Base-by-base conservation (phyloP, 495 filamentous ascomycete genomes). In the Tetracladium setigerum region DNA sequence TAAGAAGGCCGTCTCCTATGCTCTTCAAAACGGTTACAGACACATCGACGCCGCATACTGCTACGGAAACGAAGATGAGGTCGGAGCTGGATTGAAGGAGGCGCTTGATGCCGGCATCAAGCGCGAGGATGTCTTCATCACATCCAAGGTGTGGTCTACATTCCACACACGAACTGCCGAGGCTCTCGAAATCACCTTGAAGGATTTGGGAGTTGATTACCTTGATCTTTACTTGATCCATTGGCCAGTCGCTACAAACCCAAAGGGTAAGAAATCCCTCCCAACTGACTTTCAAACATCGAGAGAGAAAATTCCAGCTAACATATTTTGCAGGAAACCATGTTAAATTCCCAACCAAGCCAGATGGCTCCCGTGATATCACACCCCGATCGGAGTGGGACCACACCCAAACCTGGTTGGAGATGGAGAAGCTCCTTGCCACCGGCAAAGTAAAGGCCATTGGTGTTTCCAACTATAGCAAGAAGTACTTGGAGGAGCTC, bases 161-260 rank as follows among this genome's bases (percentile, higher is more conserved):
- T 91, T 82, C 64, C 80, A 82, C 61, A 73, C 70, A 9, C 71
- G 81, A 1, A 79, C 82, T 13, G 79, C 84, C 63, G 67, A 81
- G 40, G 79, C 73, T 2, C 64, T 94, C 14, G 77, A 91, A 49
- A 74, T 79, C 64, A 84, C 79, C 51, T 68, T 95, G 57, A 77
- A 79, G 64, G 73, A 72, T 39, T 62, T 95, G 42, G 81, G 82
- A 22, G 62, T 90, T 48, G 80, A 86, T 46, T 94, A 95, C 65
- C 73, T 95, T 7, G 89, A 95, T 63, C 65, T 95, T 47, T 90
- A 83, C 58, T 68, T 95, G 15, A 68, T 79, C 55, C 87, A 95
- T 65, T 91, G 87, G 87, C 85, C 87, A 2, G 67, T 89, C 39
- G 77, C 85, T 46, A 87, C 94, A 83, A 90, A 89, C 62, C 82